phyloP scores from a whole-genome alignment of 2,329 filamentous ascomycete genomes.

The Curvularia sp. region DNA sequence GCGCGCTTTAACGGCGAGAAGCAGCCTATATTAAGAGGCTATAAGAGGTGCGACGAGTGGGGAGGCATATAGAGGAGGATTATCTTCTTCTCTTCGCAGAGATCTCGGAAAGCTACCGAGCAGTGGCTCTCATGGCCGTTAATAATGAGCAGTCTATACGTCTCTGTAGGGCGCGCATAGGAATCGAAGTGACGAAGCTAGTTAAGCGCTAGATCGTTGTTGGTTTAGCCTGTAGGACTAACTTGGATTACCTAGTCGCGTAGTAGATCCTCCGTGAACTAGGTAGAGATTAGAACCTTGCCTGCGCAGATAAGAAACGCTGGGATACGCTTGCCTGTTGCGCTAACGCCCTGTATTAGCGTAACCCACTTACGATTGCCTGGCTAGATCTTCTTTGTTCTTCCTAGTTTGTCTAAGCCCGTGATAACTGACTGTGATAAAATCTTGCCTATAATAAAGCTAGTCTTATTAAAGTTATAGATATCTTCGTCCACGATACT shows the following conservation, averaged over 20 bases:
- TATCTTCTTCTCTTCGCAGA: too few species aligned
- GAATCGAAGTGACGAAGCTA: conserved; percentile 51
- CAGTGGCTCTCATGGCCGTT: conserved; percentile 51
- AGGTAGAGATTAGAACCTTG: conserved; percentile 14
- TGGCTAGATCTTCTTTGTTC: too few species aligned
- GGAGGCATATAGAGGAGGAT: too few species aligned
- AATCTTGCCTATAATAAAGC: too few species aligned
- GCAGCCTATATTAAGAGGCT: conserved; percentile 42
- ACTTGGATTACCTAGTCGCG: conserved; percentile 39
- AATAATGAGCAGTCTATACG: conserved; percentile 50
- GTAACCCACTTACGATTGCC: too few species aligned
- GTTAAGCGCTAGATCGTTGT: conserved; percentile 44
- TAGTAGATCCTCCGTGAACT: conserved; percentile 16
- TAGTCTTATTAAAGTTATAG: conserved; percentile 41
- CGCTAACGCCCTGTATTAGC: too few species aligned
- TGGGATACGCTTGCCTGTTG: too few species aligned
- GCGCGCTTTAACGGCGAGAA: too few species aligned
- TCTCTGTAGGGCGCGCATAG: conserved; percentile 38
- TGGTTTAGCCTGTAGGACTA: conserved; percentile 47
- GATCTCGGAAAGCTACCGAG: too few species aligned
- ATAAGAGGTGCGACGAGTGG: too few species aligned
- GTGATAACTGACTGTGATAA: too few species aligned
- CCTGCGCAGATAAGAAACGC: conserved; percentile 30
- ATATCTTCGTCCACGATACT: conserved; percentile 17
- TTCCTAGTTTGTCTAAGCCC: too few species aligned